A percentile compares a stretch with the other conserved stretches of the same genome.
Conservation (phyloP, 2,329 filamentous ascomycete species). For the Zymoseptoria passerinii region DNA sequence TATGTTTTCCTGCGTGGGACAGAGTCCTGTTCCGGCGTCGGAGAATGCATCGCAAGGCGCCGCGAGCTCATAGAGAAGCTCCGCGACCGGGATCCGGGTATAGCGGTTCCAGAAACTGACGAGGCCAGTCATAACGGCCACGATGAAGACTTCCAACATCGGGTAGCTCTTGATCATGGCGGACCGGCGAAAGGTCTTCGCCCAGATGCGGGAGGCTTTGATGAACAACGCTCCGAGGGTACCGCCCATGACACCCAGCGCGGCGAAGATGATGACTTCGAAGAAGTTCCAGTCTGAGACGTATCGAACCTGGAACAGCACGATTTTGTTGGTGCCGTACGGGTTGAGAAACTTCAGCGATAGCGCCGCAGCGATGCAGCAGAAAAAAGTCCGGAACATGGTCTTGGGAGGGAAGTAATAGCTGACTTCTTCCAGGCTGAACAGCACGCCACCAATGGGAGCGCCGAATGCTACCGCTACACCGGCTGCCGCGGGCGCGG, state of each 20-base stretch:
- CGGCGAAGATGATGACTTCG: conserved; percentile 73
- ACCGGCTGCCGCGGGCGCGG: conserved; percentile 81
- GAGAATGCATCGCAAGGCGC: conserved; percentile 73
- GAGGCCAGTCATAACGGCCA: conserved; percentile 75
- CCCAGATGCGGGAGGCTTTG: conserved; percentile 88
- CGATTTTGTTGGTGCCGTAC: conserved; percentile 92
- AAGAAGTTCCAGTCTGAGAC: conserved; percentile 88
- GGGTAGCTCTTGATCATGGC: conserved; percentile 72
- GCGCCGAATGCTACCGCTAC: conserved; percentile 93
- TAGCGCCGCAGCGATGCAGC: conserved; percentile 81
- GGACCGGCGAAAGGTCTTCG: conserved; percentile 76
- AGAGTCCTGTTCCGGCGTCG: conserved; percentile 63
- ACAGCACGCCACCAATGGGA: conserved; percentile 80
- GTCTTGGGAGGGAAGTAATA: conserved; percentile 99
- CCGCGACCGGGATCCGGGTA: conserved; percentile 81
- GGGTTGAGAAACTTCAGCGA: conserved; percentile 93
- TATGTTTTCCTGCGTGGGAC: conserved; percentile 70
- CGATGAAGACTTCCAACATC: conserved; percentile 77
- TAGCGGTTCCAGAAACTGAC: conserved; percentile 90
- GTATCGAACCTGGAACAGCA: conserved; percentile 92
- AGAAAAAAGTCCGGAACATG: conserved; percentile 94
- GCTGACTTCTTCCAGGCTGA: conserved; percentile 88
- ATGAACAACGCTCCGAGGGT: conserved; percentile 86
- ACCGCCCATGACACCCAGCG: conserved; percentile 81
- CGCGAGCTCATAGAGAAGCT: conserved; percentile 81